Base-by-base conservation (phyloP, 805 yeast genomes). In the Ogataea nakhonphanomensis region DNA sequence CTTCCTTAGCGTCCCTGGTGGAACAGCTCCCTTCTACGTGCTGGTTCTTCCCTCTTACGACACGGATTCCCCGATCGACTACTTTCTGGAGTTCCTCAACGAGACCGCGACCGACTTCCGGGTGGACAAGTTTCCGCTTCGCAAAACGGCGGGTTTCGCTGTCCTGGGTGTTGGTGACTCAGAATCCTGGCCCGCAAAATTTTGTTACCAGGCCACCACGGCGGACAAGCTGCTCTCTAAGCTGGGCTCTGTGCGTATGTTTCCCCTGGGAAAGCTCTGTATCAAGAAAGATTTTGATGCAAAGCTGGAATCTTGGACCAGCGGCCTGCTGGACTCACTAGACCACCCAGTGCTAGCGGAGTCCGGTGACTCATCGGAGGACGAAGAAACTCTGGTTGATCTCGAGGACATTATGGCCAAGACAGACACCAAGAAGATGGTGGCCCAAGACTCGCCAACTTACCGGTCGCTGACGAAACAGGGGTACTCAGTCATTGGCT, bases 401-500 rank as follows among this genome's bases (percentile, higher is more conserved):
- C 85, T 90, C 20, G 97, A 89, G 61, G 97, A 89, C 52, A 79
- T 88, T 77, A 95, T 95, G 11, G 69, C 71, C 37, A 66, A 78
- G 10, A 76, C 78, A 39, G 66, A 63, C 17, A 61, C 66, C 27
- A 89, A 89, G 58, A 78, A 86, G 60, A 89, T 89, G 97, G 95
- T 89, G 32, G 87, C 95, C 3, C 76, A 82, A 50, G 81, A 84
- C 49, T 85, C 95, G 1, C 96, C 96, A 21, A 89, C 97, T 1
- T 89, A 69, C 62, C 85, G 84, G 46, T 81, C 93, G 7, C 69
- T 89, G 39, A 90, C 96, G 0, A 89, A 89, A 54, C 97, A 89
- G 64, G 97, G 97, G 1, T 89, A 89, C 54, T 84, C 95, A 0
- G 79, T 89, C 46, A 95, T 89, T 29, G 97, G 97, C 4, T 80